Conservation (phyloP, 2,329 filamentous ascomycete species). For the Lanzia echinophila region DNA sequence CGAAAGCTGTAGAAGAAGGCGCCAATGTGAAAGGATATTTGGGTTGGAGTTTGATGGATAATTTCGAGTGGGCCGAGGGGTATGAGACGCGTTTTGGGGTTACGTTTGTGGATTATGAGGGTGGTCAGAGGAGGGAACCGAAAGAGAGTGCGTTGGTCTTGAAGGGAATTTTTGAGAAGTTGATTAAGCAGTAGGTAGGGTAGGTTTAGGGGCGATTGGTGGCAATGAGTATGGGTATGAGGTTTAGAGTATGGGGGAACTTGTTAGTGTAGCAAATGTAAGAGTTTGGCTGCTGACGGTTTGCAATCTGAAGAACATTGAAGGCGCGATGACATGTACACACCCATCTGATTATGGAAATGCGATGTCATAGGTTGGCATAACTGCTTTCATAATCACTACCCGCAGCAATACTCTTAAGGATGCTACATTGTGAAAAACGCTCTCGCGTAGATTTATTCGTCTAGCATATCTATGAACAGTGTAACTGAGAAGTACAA, state of each 20-base stretch:
- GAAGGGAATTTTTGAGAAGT: slow-evolving; percentile 61
- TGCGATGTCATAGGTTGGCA: no score
- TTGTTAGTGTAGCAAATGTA: no score
- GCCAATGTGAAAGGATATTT: slow-evolving; percentile 75
- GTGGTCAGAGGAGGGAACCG: slow-evolving; percentile 70
- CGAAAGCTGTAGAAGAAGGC: slow-evolving; percentile 66
- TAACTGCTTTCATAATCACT: no score
- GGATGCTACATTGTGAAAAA: no score
- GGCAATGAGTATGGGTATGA: background rate
- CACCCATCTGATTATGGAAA: no score
- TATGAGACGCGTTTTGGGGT: slow-evolving; percentile 84
- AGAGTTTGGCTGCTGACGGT: no score
- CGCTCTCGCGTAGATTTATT: background rate
- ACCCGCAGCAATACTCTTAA: no score
- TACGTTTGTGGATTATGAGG: slow-evolving; percentile 74
- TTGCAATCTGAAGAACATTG: no score
- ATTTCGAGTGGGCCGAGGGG: slow-evolving; percentile 58
- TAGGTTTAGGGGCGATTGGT: background rate
- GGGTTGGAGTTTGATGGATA: slow-evolving; percentile 80
- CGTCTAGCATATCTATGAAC: background rate
- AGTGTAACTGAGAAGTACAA: background rate
- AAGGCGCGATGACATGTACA: no score
- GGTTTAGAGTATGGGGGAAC: background rate
- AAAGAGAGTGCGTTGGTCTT: slow-evolving; percentile 78
- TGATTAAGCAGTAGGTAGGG: slow-evolving; percentile 55